These are phyloP conservation scores for Termitomyces sp. DNA, from an alignment of 768 basidiomycete genomes.

Conservation along the genomic window DNA sequence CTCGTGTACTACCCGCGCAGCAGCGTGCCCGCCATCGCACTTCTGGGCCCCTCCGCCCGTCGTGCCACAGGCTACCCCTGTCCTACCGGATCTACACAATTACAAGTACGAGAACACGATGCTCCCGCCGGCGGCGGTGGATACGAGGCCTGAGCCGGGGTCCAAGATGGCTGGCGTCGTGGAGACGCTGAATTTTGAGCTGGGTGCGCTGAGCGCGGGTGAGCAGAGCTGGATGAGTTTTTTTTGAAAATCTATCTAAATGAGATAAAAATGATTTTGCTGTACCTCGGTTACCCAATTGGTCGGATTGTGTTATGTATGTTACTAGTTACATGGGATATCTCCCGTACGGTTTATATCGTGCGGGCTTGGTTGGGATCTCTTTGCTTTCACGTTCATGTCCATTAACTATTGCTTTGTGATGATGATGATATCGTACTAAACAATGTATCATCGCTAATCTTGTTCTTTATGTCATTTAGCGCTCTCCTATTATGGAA, in stretches of 20 bases:
- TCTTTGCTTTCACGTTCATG: slow-evolving; percentile 2
- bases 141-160: slow-evolving; percentile 20
- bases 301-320: not conserved
- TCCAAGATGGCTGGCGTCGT: slow-evolving; percentile 35
- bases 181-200: slow-evolving; percentile 43
- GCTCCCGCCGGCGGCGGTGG: slow-evolving; percentile 21
- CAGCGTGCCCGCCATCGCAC: slow-evolving; percentile 34
- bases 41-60: slow-evolving; percentile 39
- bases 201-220: slow-evolving; percentile 36
- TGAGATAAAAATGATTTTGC: not conserved
- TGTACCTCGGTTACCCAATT: not conserved
- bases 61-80: slow-evolving; percentile 24
- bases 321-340: not conserved
- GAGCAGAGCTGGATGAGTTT: slow-evolving; percentile 45
- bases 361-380: not conserved
- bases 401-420: not conserved
- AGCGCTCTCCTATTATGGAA: not conserved
- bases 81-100: slow-evolving; percentile 34
- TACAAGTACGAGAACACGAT: slow-evolving; percentile 18
- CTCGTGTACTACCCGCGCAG: slow-evolving; percentile 24
- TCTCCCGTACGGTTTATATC: not conserved
- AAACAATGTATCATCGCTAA: not conserved
- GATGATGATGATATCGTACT: not conserved
- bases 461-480: not conserved
- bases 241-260: slow-evolving; percentile 24